Conservation (phyloP, 2,329 filamentous ascomycete genomes). For the Madurella fahalii region DNA sequence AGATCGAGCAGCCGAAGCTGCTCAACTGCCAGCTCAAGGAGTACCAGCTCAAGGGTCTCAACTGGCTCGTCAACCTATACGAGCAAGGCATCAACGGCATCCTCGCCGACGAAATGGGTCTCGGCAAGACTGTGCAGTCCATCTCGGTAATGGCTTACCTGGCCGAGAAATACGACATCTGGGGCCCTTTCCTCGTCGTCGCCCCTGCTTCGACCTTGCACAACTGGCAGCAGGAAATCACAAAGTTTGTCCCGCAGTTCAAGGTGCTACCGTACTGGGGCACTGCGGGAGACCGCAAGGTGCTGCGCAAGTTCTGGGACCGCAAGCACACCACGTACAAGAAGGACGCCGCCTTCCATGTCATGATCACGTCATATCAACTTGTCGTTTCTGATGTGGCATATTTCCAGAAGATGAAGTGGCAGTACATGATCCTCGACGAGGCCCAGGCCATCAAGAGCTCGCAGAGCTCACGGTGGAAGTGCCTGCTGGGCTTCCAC, state of each 20-base stretch:
- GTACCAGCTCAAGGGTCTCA: slow-evolving; percentile 98
- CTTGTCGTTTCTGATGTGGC: slow-evolving; percentile 92
- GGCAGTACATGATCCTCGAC: slow-evolving; percentile 99
- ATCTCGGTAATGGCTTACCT: slow-evolving; percentile 99
- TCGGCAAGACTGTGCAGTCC: slow-evolving; percentile 97
- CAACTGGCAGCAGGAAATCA: slow-evolving; percentile 99
- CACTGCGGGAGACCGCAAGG: slow-evolving; percentile 87
- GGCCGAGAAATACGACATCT: slow-evolving; percentile 94
- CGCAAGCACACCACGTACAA: slow-evolving; percentile 95
- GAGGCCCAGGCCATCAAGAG: slow-evolving; percentile 99
- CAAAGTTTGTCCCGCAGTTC: slow-evolving; percentile 87
- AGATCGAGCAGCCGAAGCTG: slow-evolving; percentile 91
- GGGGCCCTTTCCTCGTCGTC: slow-evolving; percentile 96
- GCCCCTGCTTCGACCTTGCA: slow-evolving; percentile 93
- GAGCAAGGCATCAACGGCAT: slow-evolving; percentile 99
- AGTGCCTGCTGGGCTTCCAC: slow-evolving; percentile 87
- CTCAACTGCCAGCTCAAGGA: slow-evolving; percentile 94
- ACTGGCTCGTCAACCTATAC: slow-evolving; percentile 98
- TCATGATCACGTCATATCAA: slow-evolving; percentile 95
- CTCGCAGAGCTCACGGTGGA: slow-evolving; percentile 94
- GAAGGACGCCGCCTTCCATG: slow-evolving; percentile 90
- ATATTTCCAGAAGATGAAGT: slow-evolving; percentile 98
- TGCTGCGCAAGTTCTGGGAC: slow-evolving; percentile 98
- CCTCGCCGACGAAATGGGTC: slow-evolving; percentile 97
- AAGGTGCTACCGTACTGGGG: slow-evolving; percentile 99